Conservation (phyloP, 768 basidiomycete genomes). For the Termitomyces sp. region DNA sequence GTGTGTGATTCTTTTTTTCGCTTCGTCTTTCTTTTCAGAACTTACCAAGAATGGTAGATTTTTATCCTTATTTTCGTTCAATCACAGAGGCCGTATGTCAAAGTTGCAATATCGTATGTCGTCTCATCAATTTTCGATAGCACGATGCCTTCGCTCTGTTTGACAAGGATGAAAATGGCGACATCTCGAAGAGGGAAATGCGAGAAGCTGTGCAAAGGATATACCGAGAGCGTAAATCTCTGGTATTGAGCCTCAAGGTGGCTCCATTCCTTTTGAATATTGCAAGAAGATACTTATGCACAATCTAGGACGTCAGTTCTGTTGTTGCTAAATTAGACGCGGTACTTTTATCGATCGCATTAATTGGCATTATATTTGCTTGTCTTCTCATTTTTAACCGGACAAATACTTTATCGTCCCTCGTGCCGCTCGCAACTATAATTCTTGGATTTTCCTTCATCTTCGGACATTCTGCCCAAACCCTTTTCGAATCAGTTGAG, state of each 20-base stretch:
- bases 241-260: constrained; percentile 70
- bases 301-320: constrained; percentile 59
- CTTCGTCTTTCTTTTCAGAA: background rate
- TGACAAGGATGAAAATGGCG: constrained; percentile 82
- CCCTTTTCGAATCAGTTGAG: constrained; percentile 71
- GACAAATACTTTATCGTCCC: constrained; percentile 60
- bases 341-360: constrained; percentile 57
- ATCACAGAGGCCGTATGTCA: constrained; percentile 65
- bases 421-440: constrained; percentile 77
- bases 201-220: constrained; percentile 79
- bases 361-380: constrained; percentile 61
- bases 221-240: constrained; percentile 71
- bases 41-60: constrained; percentile 43
- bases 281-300: background rate
- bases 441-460: constrained; percentile 84
- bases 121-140: constrained; percentile 27
- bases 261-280: background rate
- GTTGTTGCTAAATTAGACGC: constrained; percentile 78
- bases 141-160: constrained; percentile 68
- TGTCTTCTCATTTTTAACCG: constrained; percentile 76
- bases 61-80: constrained; percentile 71
- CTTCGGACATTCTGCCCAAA: constrained; percentile 79
- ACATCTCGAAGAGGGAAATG: constrained; percentile 77
- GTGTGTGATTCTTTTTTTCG: constrained; percentile 8
- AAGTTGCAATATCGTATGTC: constrained; percentile 2